A percentile compares a stretch with the other conserved stretches of the same genome.
Evolutionary conservation across 352 stramenopile genomes (phyloP).

Genomic region (Pythium insidiosum): DNA sequence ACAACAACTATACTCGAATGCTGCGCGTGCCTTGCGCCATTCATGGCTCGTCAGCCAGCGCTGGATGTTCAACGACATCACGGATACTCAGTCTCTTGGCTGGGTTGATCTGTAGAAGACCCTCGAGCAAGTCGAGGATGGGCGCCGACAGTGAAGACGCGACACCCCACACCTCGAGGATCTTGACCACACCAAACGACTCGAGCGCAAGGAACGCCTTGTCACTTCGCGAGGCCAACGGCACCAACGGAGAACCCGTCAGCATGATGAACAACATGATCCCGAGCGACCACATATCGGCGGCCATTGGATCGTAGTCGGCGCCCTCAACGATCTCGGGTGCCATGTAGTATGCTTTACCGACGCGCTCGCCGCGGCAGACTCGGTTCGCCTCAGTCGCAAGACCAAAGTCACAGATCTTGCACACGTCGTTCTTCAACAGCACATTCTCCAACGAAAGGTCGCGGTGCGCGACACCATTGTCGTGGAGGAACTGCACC

Average conservation of each 20-base stretch:
- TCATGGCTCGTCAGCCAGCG: neutral
- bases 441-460: conserved; percentile 27
- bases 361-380: conserved; percentile 4
- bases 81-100: conserved; percentile 19
- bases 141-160: conserved; percentile 11
- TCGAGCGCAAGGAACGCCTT: conserved; percentile 22
- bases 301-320: conserved; percentile 27
- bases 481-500: conserved; percentile 18
- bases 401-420: conserved; percentile 32
- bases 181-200: conserved; percentile 31
- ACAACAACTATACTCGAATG: too few species aligned
- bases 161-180: conserved; percentile 45
- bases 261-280: conserved; percentile 45
- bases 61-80: conserved; percentile 13
- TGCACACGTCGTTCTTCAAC: conserved; percentile 17
- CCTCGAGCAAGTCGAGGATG: conserved; percentile 17
- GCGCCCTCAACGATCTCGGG: conserved; percentile 7
- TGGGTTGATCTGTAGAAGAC: conserved; percentile 28
- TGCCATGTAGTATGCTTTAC: conserved; percentile 21
- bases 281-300: conserved; percentile 42
- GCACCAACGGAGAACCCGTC: conserved; percentile 22
- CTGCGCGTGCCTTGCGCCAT: conserved; percentile 17
- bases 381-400: conserved; percentile 12
- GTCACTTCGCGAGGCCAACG: conserved; percentile 20
- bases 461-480: conserved; percentile 21